A percentile compares a stretch with the other conserved stretches of the same genome.
Evolutionary conservation across 495 filamentous ascomycete genomes (phyloP).

Genomic region (Thozetella sp.): DNA sequence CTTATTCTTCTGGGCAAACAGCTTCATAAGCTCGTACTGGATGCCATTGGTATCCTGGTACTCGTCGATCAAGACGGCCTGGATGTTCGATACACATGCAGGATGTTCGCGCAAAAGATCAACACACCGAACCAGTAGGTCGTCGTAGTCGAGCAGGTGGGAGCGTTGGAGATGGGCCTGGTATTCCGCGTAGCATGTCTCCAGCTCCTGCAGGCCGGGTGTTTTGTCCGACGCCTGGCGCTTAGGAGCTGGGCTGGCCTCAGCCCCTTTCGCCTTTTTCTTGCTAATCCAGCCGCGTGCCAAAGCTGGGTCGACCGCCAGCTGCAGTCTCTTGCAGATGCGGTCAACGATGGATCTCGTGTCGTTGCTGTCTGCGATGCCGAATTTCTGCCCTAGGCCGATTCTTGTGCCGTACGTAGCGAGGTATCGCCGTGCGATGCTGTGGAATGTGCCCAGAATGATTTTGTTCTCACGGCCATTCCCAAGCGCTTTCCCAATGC

Average conservation of each 20-base stretch:
- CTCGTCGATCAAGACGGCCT: constrained; percentile 94
- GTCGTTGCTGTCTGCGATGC: constrained; percentile 89
- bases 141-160: constrained; percentile 94
- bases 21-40: constrained; percentile 93
- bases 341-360: constrained; percentile 75
- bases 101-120: constrained; percentile 78
- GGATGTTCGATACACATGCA: constrained; percentile 86
- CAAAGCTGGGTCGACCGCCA: constrained; percentile 67
- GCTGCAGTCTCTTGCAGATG: constrained; percentile 74
- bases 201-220: constrained; percentile 61
- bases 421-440: constrained; percentile 85
- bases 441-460: constrained; percentile 94
- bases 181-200: constrained; percentile 77
- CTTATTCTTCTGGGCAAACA: constrained; percentile 72
- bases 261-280: constrained; percentile 74
- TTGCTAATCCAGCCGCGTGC: constrained; percentile 81
- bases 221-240: constrained; percentile 28
- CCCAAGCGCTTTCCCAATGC: constrained; percentile 78
- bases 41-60: constrained; percentile 97
- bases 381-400: constrained; percentile 80
- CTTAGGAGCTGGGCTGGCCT: constrained; percentile 20
- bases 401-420: constrained; percentile 85
- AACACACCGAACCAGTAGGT: constrained; percentile 82
- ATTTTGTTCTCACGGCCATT: constrained; percentile 76
- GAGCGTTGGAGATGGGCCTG: constrained; percentile 71